These are phyloP conservation scores for Leptographium lundbergii DNA, from an alignment of 2,329 filamentous ascomycete species.

Conservation along the genomic window DNA sequence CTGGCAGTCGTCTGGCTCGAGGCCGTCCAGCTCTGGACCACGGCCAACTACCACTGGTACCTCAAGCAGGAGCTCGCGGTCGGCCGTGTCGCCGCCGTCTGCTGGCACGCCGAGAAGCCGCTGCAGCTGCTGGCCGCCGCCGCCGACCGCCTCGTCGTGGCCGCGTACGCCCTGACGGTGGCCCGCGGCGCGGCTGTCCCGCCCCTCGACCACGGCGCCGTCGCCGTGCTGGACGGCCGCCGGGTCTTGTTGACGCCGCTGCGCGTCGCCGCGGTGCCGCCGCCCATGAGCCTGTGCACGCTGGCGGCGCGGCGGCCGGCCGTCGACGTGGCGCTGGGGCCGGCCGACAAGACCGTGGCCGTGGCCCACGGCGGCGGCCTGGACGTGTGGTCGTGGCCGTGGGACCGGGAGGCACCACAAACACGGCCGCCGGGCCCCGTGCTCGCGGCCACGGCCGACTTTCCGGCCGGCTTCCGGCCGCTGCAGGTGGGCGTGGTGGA, in stretches of 20 bases:
- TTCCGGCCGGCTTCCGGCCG: slow-evolving; percentile 23
- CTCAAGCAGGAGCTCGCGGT: slow-evolving; percentile 72
- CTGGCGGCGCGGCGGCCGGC: slow-evolving; percentile 51
- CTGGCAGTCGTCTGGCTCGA: slow-evolving; percentile 67
- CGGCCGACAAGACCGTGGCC: slow-evolving; percentile 51
- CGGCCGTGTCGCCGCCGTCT: neutral
- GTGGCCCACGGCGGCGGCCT: slow-evolving; percentile 57
- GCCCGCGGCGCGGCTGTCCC: slow-evolving; percentile 55
- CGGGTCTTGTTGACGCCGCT: slow-evolving; percentile 76
- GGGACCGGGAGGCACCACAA: slow-evolving; percentile 39
- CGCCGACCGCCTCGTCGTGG: slow-evolving; percentile 36
- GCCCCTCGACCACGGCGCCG: slow-evolving; percentile 65
- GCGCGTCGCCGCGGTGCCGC: slow-evolving; percentile 71
- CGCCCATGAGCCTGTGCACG: slow-evolving; percentile 81
- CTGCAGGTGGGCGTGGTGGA: slow-evolving; percentile 11
- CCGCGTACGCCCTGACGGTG: slow-evolving; percentile 57
- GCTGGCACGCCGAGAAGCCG: slow-evolving; percentile 81
- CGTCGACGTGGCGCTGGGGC: slow-evolving; percentile 50
- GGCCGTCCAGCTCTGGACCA: slow-evolving; percentile 87
- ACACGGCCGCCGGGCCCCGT: neutral
- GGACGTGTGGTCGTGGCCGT: slow-evolving; percentile 58
- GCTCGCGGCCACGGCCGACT: neutral
- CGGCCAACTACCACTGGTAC: slow-evolving; percentile 96
- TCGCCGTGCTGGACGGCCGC: slow-evolving; percentile 74
- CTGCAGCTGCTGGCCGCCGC: slow-evolving; percentile 50